These are phyloP conservation scores for Colletotrichum kahawae DNA, from an alignment of 2,329 filamentous ascomycete genomes.

Conservation along the genomic window DNA sequence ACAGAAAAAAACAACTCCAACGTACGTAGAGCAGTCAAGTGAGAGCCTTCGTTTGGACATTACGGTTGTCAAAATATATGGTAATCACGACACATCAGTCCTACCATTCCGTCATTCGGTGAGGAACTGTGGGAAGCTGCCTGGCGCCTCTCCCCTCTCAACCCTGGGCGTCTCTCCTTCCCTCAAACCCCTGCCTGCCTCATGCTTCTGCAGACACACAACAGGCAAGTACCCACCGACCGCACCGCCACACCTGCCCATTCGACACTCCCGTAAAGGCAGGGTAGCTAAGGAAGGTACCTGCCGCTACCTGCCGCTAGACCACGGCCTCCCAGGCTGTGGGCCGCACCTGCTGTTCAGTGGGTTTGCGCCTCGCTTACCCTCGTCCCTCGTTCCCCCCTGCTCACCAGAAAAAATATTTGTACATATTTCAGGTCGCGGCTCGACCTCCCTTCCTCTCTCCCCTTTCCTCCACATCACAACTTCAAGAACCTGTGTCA, in stretches of 20 bases:
- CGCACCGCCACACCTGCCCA: slow-evolving; percentile 18
- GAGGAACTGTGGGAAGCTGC: background rate
- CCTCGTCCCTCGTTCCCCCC: slow-evolving; percentile 18
- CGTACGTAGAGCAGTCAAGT: background rate
- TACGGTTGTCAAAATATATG: background rate
- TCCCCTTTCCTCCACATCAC: slow-evolving; percentile 43
- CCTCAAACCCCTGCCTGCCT: background rate
- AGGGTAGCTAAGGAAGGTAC: background rate
- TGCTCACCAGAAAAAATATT: slow-evolving; percentile 39
- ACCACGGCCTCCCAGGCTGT: slow-evolving; percentile 10
- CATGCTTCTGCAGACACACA: slow-evolving; percentile 12
- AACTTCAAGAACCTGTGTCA: slow-evolving; percentile 50
- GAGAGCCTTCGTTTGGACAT: background rate
- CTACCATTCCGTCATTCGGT: slow-evolving; percentile 8
- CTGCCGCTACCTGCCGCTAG: background rate
- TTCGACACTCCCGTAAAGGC: background rate
- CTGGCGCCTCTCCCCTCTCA: slow-evolving; percentile 1
- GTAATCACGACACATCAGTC: slow-evolving; percentile 8
- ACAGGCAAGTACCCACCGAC: slow-evolving; percentile 20
- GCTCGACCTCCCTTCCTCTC: slow-evolving; percentile 32
- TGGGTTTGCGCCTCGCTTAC: slow-evolving; percentile 23
- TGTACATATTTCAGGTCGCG: slow-evolving; percentile 28
- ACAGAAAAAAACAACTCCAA: background rate
- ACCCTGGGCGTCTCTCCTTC: background rate
- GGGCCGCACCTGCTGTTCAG: slow-evolving; percentile 18